Evolutionary conservation across 139 green algal genomes (phyloP), one percentile per base, ranked within the genome.

Genomic region (Monoraphidium neglectum): DNA sequence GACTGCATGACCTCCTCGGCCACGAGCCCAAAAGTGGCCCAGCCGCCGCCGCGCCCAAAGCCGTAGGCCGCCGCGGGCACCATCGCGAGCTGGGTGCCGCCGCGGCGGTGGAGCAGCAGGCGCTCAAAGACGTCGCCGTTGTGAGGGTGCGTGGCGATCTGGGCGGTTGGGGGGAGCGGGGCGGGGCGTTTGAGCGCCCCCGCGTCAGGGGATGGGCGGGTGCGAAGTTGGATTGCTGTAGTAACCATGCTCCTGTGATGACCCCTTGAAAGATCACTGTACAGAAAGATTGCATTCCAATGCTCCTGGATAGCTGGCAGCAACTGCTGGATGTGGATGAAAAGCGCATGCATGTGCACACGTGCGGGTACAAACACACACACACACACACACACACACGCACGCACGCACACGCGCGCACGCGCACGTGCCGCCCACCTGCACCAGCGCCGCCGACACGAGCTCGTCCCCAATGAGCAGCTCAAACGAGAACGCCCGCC

Each of bases 381-480:
- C 12, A 16, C 28, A 16, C 10, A 24, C 28, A 69, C 12, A 16
- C 35, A 69, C 13, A 6, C 12, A 32, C n/a, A 12, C 57, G n/a
- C 18, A 32, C 8, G 10, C 26, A 51, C 18, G 18, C 21, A 28
- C 51, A 60, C 18, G 51, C 18, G 51, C 21, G 21, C 21, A 28
- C 18, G 51, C 18, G 51, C 18, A 28, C 18, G 6, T 28, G 4
- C 1, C 4, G 23, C 72, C 62, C 18, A 78, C 72, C 72, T 72
- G 61, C 12, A 79, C 36, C 35, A 79, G 46, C 64, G 72, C 64
- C 3, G 63, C 73, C 35, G 37, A 51, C 51, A 64, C 73, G 67
- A 60, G 73, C 49, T 79, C 73, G 30, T 72, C 73, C 6, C 62
- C 35, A 26, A 79, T 54, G 62, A 79, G 35, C 47, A 79, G 43